These are phyloP conservation scores for Biscutella laevigata DNA, from an alignment of 441 rosid species.

Conservation along the genomic window DNA sequence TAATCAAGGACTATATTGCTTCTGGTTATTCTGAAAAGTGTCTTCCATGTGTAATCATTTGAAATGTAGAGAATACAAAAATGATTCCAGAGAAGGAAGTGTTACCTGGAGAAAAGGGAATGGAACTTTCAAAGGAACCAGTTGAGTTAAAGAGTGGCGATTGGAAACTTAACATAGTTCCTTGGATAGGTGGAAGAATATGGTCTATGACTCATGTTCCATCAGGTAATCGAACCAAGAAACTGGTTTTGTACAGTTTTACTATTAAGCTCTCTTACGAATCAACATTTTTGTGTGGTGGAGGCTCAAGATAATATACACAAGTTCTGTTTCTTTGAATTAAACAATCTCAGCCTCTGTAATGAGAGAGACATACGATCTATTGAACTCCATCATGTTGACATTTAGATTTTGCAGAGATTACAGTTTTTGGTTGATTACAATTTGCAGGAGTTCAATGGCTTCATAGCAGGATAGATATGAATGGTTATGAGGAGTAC, in stretches of 20 bases:
- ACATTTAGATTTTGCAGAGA: no score
- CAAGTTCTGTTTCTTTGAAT: background rate
- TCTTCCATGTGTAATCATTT: conserved; percentile 13
- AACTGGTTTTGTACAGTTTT: no score
- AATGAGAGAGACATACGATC: background rate
- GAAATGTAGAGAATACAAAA: conserved; percentile 51
- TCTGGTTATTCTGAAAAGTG: background rate
- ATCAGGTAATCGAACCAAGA: conserved; percentile 44
- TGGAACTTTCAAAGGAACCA: conserved; percentile 53
- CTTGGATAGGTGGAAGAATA: conserved; percentile 96
- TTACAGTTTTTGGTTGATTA: background rate
- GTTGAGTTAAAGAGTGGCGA: conserved; percentile 59
- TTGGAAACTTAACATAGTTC: conserved; percentile 71
- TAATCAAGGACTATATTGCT: background rate
- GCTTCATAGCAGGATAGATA: conserved; percentile 80
- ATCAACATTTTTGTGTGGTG: no score
- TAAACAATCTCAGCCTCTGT: background rate
- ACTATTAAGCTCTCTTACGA: background rate
- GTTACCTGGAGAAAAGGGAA: conserved; percentile 50
- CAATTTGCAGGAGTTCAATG: conserved; percentile 65
- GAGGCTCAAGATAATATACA: no score
- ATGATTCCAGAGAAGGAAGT: conserved; percentile 52
- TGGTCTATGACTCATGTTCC: conserved; percentile 85
- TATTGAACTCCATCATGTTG: background rate
- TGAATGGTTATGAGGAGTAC: conserved; percentile 84